Evolutionary conservation across 2,329 filamentous ascomycete genomes (phyloP), one percentile per base, ranked within the genome.

Genomic region (Neofusicoccum umdonicola): DNA sequence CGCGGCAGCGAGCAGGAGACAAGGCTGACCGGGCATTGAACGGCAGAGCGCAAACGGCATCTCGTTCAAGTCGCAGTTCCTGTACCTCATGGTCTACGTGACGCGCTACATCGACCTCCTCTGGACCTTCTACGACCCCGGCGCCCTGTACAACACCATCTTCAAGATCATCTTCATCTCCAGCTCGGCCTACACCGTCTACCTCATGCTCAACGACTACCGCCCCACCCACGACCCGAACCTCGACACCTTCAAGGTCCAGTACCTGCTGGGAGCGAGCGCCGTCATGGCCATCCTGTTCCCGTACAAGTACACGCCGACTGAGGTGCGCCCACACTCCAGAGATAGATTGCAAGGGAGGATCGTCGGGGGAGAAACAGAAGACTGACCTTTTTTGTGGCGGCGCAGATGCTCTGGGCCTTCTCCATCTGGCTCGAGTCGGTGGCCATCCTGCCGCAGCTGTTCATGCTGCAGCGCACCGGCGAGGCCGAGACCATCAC

Each of bases 401-500:
- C 7, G 48, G 19, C 22, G 11, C 71, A 97, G 87, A 92, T 99
- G 68, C 84, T 96, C 56, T 99, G 95, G 95, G 90, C 95, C 22
- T 99, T 98, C 79, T 96, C 91, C 62, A 97, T 99, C 78, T 99
- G 95, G 95, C 87, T 99, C 37, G 95, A 99, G 82, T 90, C 91
- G 4, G 95, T 99, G 17, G 95, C 95, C 61, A 99, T 99, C 71
- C 85, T 99, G 66, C 95, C 95, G 1, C 95, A 99, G 82, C 86
- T 99, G 62, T 98, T 99, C 80, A 96, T 99, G 92, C 85, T 99
- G 68, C 95, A 99, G 81, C 86, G 95, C 72, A 99, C 95, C 0
- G 96, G 95, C 70, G 94, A 98, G 81, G 96, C 95, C 11, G 95
- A 99, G 81, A 97, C 95, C n/a, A 99, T 99, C 75, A 99, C 95